Percentiles rank a stretch among this genome's conserved stretches.
phyloP scores from a whole-genome alignment of 768 basidiomycete species.

The Lactarius vividus region DNA sequence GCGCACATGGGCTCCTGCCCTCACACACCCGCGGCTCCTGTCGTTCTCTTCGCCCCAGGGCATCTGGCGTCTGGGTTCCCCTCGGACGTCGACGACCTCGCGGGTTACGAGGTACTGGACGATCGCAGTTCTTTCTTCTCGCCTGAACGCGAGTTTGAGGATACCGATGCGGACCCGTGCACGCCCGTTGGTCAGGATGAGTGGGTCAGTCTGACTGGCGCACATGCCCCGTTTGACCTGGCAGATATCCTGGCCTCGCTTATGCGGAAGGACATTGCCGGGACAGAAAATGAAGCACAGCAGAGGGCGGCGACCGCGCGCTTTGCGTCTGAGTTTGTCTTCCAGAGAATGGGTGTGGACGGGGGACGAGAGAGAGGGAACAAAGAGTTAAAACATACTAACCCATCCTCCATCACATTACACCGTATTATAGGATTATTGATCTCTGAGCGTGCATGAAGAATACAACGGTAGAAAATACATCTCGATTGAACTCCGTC shows the following conservation, averaged over 20 bases:
- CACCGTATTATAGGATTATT: background rate
- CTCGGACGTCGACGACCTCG: constrained; percentile 33
- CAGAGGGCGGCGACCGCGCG: constrained; percentile 21
- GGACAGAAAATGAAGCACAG: constrained; percentile 23
- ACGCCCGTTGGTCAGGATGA: background rate
- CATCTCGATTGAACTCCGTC: background rate
- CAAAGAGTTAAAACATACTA: background rate
- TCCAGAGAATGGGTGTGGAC: constrained; percentile 16
- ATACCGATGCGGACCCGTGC: background rate
- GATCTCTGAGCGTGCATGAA: background rate
- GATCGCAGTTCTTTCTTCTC: constrained; percentile 12
- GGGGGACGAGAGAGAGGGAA: constrained; percentile 6
- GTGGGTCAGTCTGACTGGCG: background rate
- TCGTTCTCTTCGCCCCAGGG: constrained; percentile 49
- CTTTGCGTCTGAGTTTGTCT: constrained; percentile 27
- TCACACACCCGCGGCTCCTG: constrained; percentile 40
- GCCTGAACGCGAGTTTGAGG: background rate
- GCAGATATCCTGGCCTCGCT: constrained; percentile 17
- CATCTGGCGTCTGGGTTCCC: constrained; percentile 56
- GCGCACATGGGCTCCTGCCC: constrained; percentile 24
- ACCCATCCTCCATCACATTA: background rate
- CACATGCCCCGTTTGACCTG: constrained; percentile 18
- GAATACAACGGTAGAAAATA: background rate
- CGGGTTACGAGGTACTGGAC: constrained; percentile 25
- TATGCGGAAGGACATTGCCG: constrained; percentile 20